Conservation (phyloP, 139 green algal species). For the Yamagishiella unicocca region DNA sequence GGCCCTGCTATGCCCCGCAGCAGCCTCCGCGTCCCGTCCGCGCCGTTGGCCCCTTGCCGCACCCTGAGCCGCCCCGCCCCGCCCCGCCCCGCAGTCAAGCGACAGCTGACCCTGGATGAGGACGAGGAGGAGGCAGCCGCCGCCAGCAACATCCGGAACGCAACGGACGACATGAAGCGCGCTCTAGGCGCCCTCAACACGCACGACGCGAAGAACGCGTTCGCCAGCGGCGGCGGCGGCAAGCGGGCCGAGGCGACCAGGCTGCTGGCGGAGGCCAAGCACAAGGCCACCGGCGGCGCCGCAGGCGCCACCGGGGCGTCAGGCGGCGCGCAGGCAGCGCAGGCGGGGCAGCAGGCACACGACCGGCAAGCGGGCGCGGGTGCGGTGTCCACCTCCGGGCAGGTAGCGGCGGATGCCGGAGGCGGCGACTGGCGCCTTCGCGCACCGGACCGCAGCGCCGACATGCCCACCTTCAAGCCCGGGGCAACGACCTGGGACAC, state of each 20-base stretch:
- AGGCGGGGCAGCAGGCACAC: neutral
- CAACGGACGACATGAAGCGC: conserved; percentile 84
- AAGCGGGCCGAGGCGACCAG: conserved; percentile 69
- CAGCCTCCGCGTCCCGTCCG: no score
- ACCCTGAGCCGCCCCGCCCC: no score
- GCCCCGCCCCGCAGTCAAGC: conserved; percentile 1
- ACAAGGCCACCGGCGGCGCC: conserved; percentile 37
- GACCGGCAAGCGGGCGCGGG: conserved; percentile 1
- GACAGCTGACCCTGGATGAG: conserved; percentile 50
- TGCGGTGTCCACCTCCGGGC: neutral
- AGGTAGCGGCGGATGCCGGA: neutral
- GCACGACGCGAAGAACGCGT: conserved; percentile 52
- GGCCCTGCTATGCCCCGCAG: no score
- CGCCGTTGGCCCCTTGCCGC: no score
- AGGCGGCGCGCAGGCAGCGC: no score
- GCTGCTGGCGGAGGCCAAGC: conserved; percentile 77
- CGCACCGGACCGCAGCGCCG: conserved; percentile 53
- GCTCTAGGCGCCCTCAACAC: conserved; percentile 73
- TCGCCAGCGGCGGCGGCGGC: conserved; percentile 62
- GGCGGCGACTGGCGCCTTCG: conserved; percentile 72
- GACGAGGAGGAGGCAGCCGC: conserved; percentile 45
- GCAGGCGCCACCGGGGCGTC: neutral
- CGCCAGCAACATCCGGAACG: conserved; percentile 58
- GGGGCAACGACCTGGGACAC: conserved; percentile 92
- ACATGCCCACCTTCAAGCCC: conserved; percentile 81